Percentiles rank a stretch among this genome's conserved stretches.
Evolutionary conservation across 805 yeast genomes (phyloP).

Genomic region (Candida oleophila): DNA sequence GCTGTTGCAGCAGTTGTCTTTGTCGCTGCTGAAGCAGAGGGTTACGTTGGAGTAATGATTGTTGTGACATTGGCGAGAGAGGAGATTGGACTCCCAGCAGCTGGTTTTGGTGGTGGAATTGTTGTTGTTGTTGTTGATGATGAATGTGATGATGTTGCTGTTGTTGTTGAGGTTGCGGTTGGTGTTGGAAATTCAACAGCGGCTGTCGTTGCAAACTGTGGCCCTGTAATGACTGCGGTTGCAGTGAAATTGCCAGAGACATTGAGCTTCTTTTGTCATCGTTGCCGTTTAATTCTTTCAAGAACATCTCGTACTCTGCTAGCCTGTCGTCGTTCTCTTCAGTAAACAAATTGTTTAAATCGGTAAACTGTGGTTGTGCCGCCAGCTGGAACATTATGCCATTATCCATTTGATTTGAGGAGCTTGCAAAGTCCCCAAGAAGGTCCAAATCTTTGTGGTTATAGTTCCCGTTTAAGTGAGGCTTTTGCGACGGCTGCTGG

Average conservation of each 20-base stretch:
- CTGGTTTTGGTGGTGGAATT: not conserved
- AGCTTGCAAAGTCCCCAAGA: not conserved
- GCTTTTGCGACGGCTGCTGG: not conserved
- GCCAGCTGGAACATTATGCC: conserved; percentile 1
- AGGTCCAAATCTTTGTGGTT: not conserved
- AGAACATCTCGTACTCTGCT: conserved; percentile 3
- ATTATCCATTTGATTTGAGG: not conserved
- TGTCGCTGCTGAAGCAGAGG: conserved; percentile 2
- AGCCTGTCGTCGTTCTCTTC: conserved; percentile 1
- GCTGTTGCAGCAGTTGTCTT: conserved; percentile 3
- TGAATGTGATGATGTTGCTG: not conserved
- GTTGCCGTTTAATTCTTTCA: not conserved
- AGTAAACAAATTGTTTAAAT: conserved; percentile 2
- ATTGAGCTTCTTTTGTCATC: conserved; percentile 1
- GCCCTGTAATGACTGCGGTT: conserved; percentile 14
- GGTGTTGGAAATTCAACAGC: conserved; percentile 1
- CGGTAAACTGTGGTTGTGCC: conserved; percentile 3
- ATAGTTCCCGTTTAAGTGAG: not conserved
- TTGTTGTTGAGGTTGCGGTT: conserved; percentile 1
- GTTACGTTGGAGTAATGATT: not conserved
- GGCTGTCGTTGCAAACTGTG: conserved; percentile 6
- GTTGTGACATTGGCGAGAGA: not conserved
- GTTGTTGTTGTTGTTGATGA: not conserved
- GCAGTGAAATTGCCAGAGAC: not conserved
- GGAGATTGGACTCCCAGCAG: not conserved